phyloP scores from a whole-genome alignment of 345 rosid species.

The Nephelium lappaceum region DNA sequence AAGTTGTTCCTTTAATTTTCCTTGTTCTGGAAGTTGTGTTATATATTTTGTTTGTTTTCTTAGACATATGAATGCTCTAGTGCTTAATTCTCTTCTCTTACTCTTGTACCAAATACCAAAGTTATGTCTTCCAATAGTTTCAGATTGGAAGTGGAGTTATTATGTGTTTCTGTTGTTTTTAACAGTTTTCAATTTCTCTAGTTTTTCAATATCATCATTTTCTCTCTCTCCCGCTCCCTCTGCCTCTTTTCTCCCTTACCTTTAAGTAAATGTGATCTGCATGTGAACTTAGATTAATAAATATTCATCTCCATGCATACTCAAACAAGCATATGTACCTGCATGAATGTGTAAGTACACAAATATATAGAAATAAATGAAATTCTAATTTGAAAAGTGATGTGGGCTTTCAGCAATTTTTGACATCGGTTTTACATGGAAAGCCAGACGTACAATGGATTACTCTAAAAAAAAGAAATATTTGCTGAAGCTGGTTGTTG shows the following conservation, averaged over 20 bases:
- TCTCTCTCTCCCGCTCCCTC: background rate
- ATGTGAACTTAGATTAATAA: background rate
- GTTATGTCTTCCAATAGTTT: too few relatives aligned
- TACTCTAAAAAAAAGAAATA: conserved; percentile 61
- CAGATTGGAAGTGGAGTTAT: too few relatives aligned
- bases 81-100: background rate
- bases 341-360: conserved; percentile 9
- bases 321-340: background rate
- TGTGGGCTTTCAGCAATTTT: conserved; percentile 63
- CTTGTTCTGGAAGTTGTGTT: background rate
- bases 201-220: too few relatives aligned
- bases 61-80: background rate
- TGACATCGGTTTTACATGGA: conserved; percentile 88
- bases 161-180: too few relatives aligned
- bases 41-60: background rate
- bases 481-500: conserved; percentile 64
- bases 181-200: too few relatives aligned
- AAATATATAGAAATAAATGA: background rate
- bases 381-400: conserved; percentile 21
- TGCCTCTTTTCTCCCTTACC: background rate
- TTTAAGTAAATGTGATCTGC: background rate
- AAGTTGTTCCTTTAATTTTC: background rate
- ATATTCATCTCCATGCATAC: background rate
- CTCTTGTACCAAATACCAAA: too few relatives aligned
- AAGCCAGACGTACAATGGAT: conserved; percentile 68